phyloP scores from a whole-genome alignment of 2,329 filamentous ascomycete species.

The Calonectria crousiana region DNA sequence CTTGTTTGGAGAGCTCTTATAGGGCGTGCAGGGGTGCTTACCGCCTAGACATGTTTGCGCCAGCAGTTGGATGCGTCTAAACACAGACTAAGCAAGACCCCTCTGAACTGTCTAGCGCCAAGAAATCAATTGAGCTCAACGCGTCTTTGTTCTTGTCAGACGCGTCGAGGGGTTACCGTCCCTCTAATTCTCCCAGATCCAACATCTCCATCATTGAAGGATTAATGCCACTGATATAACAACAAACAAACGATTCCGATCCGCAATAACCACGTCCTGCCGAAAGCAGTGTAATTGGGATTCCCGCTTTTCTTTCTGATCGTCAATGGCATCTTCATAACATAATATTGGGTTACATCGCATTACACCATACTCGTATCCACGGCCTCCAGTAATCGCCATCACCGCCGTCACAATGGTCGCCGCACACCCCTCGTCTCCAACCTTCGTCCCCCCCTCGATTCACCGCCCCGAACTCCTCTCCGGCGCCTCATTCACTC shows the following conservation, averaged over 20 bases:
- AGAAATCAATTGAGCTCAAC: slow-evolving; percentile 23
- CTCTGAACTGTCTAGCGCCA: background rate
- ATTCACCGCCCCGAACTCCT: slow-evolving; percentile 70
- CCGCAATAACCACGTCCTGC: background rate
- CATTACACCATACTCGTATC: background rate
- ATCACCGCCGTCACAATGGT: slow-evolving; percentile 21
- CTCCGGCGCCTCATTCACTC: slow-evolving; percentile 75
- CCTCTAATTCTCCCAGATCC: slow-evolving; percentile 3
- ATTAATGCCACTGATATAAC: background rate
- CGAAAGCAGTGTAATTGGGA: background rate
- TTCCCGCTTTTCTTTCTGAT: background rate
- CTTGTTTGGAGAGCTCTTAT: background rate
- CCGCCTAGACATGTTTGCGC: background rate
- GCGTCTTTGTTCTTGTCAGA: slow-evolving; percentile 14
- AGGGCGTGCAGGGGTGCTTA: background rate
- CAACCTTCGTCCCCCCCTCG: slow-evolving; percentile 76
- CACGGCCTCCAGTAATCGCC: background rate
- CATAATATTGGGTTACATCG: background rate
- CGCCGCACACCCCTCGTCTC: slow-evolving; percentile 11
- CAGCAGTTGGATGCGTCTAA: background rate
- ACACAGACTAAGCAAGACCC: background rate
- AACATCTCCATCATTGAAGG: background rate
- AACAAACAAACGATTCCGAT: background rate
- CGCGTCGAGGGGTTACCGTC: slow-evolving; percentile 24
- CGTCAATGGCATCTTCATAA: background rate